Evolutionary conservation across 2,329 filamentous ascomycete species (phyloP), one percentile per base, ranked within the genome.

Genomic region (Colletotrichum sp.): DNA sequence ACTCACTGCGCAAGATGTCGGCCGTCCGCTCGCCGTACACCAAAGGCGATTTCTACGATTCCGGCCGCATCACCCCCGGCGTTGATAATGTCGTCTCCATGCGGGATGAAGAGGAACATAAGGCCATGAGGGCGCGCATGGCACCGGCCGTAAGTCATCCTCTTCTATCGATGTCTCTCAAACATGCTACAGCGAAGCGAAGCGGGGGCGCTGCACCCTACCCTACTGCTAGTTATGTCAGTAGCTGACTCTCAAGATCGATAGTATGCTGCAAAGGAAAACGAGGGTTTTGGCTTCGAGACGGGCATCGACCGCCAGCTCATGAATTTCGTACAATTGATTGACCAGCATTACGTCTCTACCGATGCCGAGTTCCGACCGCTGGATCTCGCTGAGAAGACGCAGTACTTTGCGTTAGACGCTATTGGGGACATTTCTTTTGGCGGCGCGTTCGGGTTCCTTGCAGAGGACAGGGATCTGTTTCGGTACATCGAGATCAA

Each of bases 341-440:
- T 92, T 38, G 84, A 87, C 21, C 79, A 78, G 36, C 88, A 88
- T 78, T 92, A 91, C 70, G 77, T 87, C 10, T 86, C 86, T 5
- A 85, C 79, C 2, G 79, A 83, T 5, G 76, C 73, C 3, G 74
- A 83, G 2, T 83, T 83, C 28, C 79, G 79, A 1, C 83, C 82
- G 0, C 82, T 91, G 72, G 89, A 92, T 77, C 81, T 92, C 58
- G 87, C 87, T 26, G 82, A 84, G 52, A 88, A 89, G 76, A 86
- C 87, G 4, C 87, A 89, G 28, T 90, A 87, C 83, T 89, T 91
- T 71, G 86, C 89, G 1, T 82, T 91, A 1, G 90, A 92, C 72
- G 87, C 89, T 3, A 88, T 92, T 57, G 87, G 87, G 15, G 85
- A 90, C 48, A 81, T 91, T 26, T 88, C 88, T 0, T 87, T 91